These are phyloP conservation scores for Ogataea degrootiae DNA, from an alignment of 805 yeast species.

Conservation along the genomic window DNA sequence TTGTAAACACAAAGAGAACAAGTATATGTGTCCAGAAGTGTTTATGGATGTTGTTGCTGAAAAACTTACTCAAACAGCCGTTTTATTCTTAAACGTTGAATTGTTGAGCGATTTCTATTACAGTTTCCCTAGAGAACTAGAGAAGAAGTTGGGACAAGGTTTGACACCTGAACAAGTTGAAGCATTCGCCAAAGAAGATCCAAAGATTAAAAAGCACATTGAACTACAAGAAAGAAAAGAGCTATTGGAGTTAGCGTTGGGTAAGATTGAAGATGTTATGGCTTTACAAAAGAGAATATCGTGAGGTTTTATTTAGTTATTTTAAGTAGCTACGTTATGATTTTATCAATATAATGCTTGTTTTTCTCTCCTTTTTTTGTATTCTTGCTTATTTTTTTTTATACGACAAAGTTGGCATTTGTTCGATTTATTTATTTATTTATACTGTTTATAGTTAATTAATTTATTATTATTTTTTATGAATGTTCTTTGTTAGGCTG, in stretches of 20 bases:
- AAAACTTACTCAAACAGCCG: slow-evolving; percentile 89
- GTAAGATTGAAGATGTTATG: slow-evolving; percentile 79
- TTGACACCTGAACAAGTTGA: slow-evolving; percentile 77
- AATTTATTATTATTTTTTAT: not conserved
- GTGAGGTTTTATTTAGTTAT: not conserved
- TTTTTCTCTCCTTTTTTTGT: not conserved
- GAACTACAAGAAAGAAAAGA: slow-evolving; percentile 93
- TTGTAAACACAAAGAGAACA: slow-evolving; percentile 75
- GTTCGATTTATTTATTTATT: not conserved
- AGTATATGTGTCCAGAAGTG: slow-evolving; percentile 90
- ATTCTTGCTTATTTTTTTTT: too few species aligned
- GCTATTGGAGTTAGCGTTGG: slow-evolving; percentile 74
- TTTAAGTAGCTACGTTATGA: not conserved
- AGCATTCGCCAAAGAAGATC: slow-evolving; percentile 89
- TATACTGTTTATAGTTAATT: not conserved
- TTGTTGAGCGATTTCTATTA: slow-evolving; percentile 91
- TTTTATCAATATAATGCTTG: not conserved
- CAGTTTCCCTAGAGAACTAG: slow-evolving; percentile 92
- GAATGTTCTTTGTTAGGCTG: too few species aligned
- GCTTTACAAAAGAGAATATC: slow-evolving; percentile 47
- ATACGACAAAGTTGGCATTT: not conserved
- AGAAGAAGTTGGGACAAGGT: slow-evolving; percentile 58
- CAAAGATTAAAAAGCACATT: slow-evolving; percentile 82
- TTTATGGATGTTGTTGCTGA: slow-evolving; percentile 90
- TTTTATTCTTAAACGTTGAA: slow-evolving; percentile 89